Conservation (phyloP, 2,329 filamentous ascomycete species). For the Ceratocystis variospora region DNA sequence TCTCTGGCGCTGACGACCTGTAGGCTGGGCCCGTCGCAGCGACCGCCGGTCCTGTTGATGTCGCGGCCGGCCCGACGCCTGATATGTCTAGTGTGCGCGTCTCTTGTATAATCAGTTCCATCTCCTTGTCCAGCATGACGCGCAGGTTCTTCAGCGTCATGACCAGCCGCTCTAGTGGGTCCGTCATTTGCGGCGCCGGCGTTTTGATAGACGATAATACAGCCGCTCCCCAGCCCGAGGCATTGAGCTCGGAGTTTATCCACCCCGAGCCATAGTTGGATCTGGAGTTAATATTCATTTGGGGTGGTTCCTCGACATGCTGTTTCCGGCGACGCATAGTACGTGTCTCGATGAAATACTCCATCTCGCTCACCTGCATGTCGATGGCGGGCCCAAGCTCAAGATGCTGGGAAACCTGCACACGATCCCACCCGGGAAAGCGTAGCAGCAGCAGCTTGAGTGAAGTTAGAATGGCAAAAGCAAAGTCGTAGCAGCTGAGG, state of each 20-base stretch:
- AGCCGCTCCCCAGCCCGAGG: not conserved
- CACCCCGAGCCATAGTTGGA: too few species aligned
- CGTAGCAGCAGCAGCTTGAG: conserved; percentile 35
- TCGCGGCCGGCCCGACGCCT: not conserved
- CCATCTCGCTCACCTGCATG: conserved; percentile 25
- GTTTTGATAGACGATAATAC: not conserved
- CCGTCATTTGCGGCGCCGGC: not conserved
- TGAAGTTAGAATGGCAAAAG: conserved; percentile 34
- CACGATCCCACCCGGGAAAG: conserved; percentile 35
- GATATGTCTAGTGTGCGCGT: not conserved
- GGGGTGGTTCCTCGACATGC: not conserved
- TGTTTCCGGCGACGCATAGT: conserved; percentile 5
- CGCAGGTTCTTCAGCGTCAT: conserved; percentile 16
- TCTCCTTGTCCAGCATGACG: conserved; percentile 18
- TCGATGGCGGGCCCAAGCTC: conserved; percentile 25
- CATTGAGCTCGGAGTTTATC: not conserved
- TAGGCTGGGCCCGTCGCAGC: not conserved
- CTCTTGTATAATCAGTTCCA: conserved; percentile 11
- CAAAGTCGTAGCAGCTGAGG: conserved; percentile 34
- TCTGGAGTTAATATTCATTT: too few species aligned
- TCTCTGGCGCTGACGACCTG: not conserved
- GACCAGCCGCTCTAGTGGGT: conserved; percentile 19
- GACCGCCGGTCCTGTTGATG: not conserved
- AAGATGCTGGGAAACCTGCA: conserved; percentile 28
- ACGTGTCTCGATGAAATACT: conserved; percentile 23